phyloP scores from a whole-genome alignment of 768 basidiomycete genomes.

The Daedaleopsis nitida region DNA sequence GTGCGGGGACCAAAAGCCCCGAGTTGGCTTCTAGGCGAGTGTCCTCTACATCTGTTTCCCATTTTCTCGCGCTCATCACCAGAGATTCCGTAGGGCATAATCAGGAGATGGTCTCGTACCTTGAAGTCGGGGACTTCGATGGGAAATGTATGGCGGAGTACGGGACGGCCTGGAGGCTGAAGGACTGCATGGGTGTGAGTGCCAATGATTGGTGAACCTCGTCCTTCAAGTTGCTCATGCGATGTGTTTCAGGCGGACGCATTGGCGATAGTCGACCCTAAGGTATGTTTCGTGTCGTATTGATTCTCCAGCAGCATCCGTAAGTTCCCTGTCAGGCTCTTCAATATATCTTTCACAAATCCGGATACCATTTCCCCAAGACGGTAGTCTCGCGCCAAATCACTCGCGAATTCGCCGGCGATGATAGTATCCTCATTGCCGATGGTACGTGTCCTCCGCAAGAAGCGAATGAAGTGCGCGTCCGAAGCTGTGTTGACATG shows the following conservation, averaged over 20 bases:
- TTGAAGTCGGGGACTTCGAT: slow-evolving; percentile 23
- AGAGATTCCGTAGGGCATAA: background rate
- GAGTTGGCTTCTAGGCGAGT: slow-evolving; percentile 20
- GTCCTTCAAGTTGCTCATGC: background rate
- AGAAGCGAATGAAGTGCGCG: too few species aligned
- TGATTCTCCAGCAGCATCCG: background rate
- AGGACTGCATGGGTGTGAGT: slow-evolving; percentile 25
- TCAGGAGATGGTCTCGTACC: background rate
- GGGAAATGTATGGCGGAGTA: slow-evolving; percentile 21
- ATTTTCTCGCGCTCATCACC: background rate
- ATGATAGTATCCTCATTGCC: slow-evolving; percentile 12
- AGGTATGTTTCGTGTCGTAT: background rate
- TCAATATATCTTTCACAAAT: slow-evolving; percentile 31
- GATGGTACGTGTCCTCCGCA: slow-evolving; percentile 14
- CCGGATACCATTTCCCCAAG: slow-evolving; percentile 34
- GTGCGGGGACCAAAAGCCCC: slow-evolving; percentile 23
- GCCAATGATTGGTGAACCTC: background rate
- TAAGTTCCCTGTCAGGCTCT: slow-evolving; percentile 20
- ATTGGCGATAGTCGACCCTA: slow-evolving; percentile 17
- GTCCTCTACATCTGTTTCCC: background rate
- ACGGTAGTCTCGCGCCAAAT: slow-evolving; percentile 12
- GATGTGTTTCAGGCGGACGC: background rate
- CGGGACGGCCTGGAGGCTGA: slow-evolving; percentile 22
- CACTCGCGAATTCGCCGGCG: slow-evolving; percentile 22
- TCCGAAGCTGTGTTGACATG: too few species aligned